Evolutionary conservation across 371 early-diverging fungal species (phyloP).

Genomic region (Chytridium lagenaria): DNA sequence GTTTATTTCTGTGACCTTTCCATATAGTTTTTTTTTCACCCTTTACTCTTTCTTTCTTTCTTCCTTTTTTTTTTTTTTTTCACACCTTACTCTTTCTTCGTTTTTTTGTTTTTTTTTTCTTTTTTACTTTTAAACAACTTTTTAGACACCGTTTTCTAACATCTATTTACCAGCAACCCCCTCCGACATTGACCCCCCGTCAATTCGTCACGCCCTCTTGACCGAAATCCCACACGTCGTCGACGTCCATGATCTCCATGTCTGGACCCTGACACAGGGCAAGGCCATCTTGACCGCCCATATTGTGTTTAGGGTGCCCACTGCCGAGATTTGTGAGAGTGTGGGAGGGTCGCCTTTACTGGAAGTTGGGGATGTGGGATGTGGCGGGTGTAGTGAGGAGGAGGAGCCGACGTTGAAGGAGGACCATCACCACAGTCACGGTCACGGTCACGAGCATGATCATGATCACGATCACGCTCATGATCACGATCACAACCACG

Average conservation of each 20-base stretch:
- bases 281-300: slow-evolving; percentile 44
- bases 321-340: neutral
- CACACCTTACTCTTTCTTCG: too few species aligned
- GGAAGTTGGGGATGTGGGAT: too few species aligned
- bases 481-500: too few species aligned
- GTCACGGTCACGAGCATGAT: too few species aligned
- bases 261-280: slow-evolving; percentile 78
- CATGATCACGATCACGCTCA: too few species aligned
- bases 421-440: too few species aligned
- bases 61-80: neutral
- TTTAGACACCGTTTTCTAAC: neutral
- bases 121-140: neutral
- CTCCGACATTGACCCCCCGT: slow-evolving; percentile 65
- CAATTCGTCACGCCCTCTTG: slow-evolving; percentile 61
- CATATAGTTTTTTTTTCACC: neutral
- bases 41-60: neutral
- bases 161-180: slow-evolving; percentile 55
- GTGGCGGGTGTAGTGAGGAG: too few species aligned
- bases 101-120: neutral
- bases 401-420: too few species aligned
- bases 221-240: slow-evolving; percentile 61
- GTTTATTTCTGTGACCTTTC: neutral
- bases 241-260: slow-evolving; percentile 75
- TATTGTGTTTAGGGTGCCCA: neutral
- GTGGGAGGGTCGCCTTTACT: neutral